Base-by-base conservation (phyloP, 257 asterid species). In the Voacanga thouarsii region DNA sequence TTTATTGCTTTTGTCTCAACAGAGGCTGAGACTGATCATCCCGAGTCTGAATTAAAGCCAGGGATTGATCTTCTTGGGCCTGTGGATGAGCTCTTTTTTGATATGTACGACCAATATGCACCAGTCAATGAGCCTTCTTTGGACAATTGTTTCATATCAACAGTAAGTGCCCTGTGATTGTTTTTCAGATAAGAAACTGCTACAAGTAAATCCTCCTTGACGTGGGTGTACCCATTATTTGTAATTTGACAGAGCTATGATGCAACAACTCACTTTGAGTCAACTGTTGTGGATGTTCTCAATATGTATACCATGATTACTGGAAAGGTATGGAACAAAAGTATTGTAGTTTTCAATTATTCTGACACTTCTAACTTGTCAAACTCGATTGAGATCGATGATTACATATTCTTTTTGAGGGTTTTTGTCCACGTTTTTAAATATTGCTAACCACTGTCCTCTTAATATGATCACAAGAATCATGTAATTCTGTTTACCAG, bases 11-110 rank as follows among this genome's bases (percentile, higher is more conserved):
- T 95, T 81, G 98, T 95, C 82, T 92, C 99, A 5, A 87, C 99
- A 3, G 99, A 92, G 77, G 97, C 99, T 12, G 99, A 95, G 82
- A 90, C 98, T 16, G 96, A 95, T 82, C 77, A 95, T 76, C 98
- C 98, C 14, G 90, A 95, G 94, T 83, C 79, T 26, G 99, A 95
- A 88, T 82, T 95, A 77, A 91, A 92, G 87, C 91, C 94, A 4
- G 99, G 99, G 9, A 86, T 92, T 60, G 97, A 88, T 86, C 98
- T 95, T 82, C 96, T 95, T 23, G 99, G 99, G 73, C 90, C 93
- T 49, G 98, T 95, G 87, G 99, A 95, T 77, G 99, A 95, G 93
- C 90, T 92, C 57, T 89, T 92, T 87, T 95, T 83, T 63, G 99
- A 95, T 87, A 90, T 93, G 75, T 91, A 90, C 45, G 99, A 92